Evolutionary conservation across 106 monocot genomes (phyloP).

Genomic region (Dactylorhiza incarnata): DNA sequence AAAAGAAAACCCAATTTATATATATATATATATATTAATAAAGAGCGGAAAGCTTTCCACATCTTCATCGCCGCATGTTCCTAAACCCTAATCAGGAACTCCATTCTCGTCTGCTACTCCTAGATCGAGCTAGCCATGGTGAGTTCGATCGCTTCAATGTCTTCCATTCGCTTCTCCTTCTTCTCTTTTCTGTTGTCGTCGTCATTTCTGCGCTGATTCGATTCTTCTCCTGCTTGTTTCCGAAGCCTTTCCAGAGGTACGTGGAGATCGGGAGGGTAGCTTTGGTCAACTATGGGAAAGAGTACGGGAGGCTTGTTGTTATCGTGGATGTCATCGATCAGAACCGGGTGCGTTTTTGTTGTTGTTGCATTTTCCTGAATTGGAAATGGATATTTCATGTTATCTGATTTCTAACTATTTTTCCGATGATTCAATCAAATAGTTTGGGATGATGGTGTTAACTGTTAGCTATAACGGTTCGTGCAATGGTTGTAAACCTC

Average conservation of each 20-base stretch:
- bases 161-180: not conserved
- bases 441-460: too few relatives aligned
- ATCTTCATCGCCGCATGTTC: not conserved
- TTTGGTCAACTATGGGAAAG: slow-evolving; percentile 88
- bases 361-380: not conserved
- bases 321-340: slow-evolving; percentile 78
- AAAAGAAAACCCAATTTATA: not conserved
- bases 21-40: too few relatives aligned
- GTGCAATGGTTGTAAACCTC: too few relatives aligned
- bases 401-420: not conserved
- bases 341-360: slow-evolving; percentile 40
- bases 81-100: not conserved
- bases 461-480: too few relatives aligned
- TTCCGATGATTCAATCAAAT: too few relatives aligned
- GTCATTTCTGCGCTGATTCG: not conserved
- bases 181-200: not conserved
- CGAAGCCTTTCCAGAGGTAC: slow-evolving; percentile 73
- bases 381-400: not conserved
- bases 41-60: not conserved
- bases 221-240: not conserved
- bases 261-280: slow-evolving; percentile 83
- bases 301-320: slow-evolving; percentile 74
- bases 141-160: not conserved
- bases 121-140: not conserved
- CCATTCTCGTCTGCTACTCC: not conserved